phyloP scores from a whole-genome alignment of 495 filamentous ascomycete genomes.

The Daldinia childiae region DNA sequence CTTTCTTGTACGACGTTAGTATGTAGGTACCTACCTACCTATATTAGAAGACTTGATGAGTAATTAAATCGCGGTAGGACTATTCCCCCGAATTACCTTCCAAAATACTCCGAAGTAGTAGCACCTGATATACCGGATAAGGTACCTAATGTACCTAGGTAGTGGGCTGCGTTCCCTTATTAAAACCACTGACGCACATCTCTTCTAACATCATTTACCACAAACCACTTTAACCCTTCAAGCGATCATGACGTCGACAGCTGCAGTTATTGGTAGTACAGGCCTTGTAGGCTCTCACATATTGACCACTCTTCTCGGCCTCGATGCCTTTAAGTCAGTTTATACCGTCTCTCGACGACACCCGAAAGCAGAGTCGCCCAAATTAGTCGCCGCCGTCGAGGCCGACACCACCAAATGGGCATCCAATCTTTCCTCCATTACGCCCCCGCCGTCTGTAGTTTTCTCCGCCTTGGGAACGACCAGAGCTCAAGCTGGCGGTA shows the following conservation, averaged over 20 bases:
- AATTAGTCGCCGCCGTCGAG: slow-evolving; percentile 60
- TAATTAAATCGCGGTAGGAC: slow-evolving; percentile 1
- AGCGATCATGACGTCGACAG: slow-evolving; percentile 51
- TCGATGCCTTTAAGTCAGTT: slow-evolving; percentile 55
- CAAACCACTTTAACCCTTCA: background rate
- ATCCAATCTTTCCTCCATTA: slow-evolving; percentile 58
- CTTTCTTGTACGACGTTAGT: background rate
- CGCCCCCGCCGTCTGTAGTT: slow-evolving; percentile 67
- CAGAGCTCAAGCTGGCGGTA: slow-evolving; percentile 68
- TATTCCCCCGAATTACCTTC: background rate
- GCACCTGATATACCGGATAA: background rate
- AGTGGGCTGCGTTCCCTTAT: background rate
- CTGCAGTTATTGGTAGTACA: slow-evolving; percentile 65
- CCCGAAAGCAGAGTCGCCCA: slow-evolving; percentile 56
- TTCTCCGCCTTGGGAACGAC: slow-evolving; percentile 76
- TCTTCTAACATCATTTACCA: background rate
- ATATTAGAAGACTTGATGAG: background rate
- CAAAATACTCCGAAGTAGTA: background rate
- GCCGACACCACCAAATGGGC: slow-evolving; percentile 66
- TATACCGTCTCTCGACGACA: slow-evolving; percentile 67
- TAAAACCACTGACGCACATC: background rate
- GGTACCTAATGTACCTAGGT: too few relatives aligned
- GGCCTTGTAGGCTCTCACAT: slow-evolving; percentile 67
- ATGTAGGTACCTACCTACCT: background rate
- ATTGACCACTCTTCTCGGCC: slow-evolving; percentile 62